Evolutionary conservation across 2,329 filamentous ascomycete species (phyloP), one percentile per base, ranked within the genome.

Genomic region (Leptographium galeiforme): DNA sequence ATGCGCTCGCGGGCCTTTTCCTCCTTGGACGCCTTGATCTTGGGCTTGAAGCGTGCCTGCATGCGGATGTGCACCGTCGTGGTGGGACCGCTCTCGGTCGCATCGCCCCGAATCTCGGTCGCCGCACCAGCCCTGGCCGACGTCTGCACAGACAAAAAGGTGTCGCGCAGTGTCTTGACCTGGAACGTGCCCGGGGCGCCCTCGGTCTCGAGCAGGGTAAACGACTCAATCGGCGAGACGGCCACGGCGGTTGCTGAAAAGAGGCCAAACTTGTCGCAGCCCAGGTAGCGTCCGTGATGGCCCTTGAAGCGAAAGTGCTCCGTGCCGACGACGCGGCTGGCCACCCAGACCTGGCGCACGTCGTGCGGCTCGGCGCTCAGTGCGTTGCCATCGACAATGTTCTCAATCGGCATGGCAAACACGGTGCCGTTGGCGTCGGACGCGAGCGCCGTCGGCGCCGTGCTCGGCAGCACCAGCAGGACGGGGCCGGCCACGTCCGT

Each of bases 281-380:
- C 82, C 2, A 97, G 77, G 65, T 93, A 95, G 63, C 87, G 85
- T 57, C 89, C 90, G 68, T 96, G 87, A 61, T 91, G 86, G 0
- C 89, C 88, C 69, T 95, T 96, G 67, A 98, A 87, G 55, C 86
- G 85, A 61, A 88, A 84, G 38, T 78, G 76, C 58, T 94, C 87
- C 1, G 86, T 91, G 4, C 91, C 91, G 0, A 84, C 79, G 13
- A 96, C 84, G 59, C 78, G 79, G 61, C 86, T 95, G 56, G 87
- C 89, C 59, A 97, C 81, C 87, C 91, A 98, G 16, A 98, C 93
- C 71, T 96, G 90, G 56, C 91, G 77, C 56, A 97, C 90, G 66
- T 97, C 90, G 67, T 96, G 90, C 50, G 93, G 93, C 70, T 98
- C 93, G 10, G 91, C 89, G 6, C 82, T 95, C n/a, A 76, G 67